Evolutionary conservation across 148 eudicot genomes (phyloP).

Genomic region (Silene uniflora): DNA sequence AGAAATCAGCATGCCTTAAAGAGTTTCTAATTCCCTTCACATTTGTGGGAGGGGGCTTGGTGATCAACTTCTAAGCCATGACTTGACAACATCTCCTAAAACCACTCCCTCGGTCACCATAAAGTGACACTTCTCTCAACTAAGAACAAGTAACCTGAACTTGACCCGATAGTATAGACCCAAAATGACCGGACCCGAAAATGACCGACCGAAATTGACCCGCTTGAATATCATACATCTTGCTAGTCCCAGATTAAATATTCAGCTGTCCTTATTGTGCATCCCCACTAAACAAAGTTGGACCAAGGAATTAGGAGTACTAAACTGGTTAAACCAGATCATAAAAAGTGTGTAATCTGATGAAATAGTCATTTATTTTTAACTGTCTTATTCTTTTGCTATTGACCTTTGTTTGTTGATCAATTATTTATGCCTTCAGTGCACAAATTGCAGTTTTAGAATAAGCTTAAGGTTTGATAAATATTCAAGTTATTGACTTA

Average conservation of each 20-base stretch:
- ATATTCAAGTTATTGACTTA: conserved; percentile 7
- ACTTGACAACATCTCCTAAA: no score
- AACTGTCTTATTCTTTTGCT: background rate
- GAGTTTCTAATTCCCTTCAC: no score
- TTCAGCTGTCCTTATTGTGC: conserved; percentile 7
- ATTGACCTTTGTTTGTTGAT: background rate
- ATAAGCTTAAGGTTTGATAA: no score
- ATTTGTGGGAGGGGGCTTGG: no score
- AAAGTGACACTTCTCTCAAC: no score
- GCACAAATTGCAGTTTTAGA: background rate
- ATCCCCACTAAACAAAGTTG: conserved; percentile 8
- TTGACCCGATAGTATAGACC: no score
- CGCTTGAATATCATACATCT: background rate
- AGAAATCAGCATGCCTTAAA: no score
- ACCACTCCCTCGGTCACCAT: no score
- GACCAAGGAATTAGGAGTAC: background rate
- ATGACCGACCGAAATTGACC: no score
- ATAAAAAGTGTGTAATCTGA: background rate
- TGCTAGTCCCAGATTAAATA: background rate
- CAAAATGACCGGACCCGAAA: no score
- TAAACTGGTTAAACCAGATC: background rate
- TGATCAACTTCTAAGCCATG: no score
- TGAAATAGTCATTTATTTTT: background rate
- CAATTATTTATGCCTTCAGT: background rate
- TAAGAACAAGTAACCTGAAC: no score